phyloP scores from a whole-genome alignment of 1,284 basidiomycete species.

The Phellopilus nigrolimitatus region DNA sequence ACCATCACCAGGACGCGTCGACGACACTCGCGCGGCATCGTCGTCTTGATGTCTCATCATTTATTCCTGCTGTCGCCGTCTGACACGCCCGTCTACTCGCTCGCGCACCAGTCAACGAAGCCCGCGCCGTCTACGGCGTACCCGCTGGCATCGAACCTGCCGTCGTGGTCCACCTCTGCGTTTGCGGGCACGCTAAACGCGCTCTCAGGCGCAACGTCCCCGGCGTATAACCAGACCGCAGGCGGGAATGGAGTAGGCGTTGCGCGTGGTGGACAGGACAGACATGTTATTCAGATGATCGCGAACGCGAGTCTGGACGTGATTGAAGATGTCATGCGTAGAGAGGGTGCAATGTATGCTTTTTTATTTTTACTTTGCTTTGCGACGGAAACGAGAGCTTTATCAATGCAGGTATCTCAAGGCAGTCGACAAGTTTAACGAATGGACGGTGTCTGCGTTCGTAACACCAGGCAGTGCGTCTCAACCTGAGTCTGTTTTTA shows the following conservation, averaged over 20 bases:
- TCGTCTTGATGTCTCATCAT: constrained; percentile 68
- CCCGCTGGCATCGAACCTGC: constrained; percentile 72
- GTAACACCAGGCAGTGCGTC: constrained; percentile 86
- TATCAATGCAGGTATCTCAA: constrained; percentile 76
- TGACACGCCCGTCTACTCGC: constrained; percentile 75
- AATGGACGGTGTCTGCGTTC: constrained; percentile 95
- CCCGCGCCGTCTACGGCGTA: constrained; percentile 54
- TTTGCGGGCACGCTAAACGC: constrained; percentile 84
- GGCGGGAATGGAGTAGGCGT: constrained; percentile 58
- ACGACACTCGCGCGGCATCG: background rate
- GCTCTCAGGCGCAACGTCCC: constrained; percentile 73
- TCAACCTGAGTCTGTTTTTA: constrained; percentile 15
- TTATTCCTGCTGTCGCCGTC: constrained; percentile 77
- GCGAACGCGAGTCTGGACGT: constrained; percentile 90
- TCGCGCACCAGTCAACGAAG: constrained; percentile 75
- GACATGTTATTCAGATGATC: constrained; percentile 95
- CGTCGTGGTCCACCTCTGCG: constrained; percentile 81
- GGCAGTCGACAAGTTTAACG: constrained; percentile 92
- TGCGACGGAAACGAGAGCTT: background rate
- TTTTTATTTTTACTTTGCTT: background rate
- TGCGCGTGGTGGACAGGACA: constrained; percentile 54
- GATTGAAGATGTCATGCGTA: constrained; percentile 86
- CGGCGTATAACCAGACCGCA: constrained; percentile 59
- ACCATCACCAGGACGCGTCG: constrained; percentile 8
- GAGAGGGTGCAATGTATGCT: constrained; percentile 70